phyloP scores from a whole-genome alignment of 2,329 filamentous ascomycete species.

The Colletotrichum tanaceti region DNA sequence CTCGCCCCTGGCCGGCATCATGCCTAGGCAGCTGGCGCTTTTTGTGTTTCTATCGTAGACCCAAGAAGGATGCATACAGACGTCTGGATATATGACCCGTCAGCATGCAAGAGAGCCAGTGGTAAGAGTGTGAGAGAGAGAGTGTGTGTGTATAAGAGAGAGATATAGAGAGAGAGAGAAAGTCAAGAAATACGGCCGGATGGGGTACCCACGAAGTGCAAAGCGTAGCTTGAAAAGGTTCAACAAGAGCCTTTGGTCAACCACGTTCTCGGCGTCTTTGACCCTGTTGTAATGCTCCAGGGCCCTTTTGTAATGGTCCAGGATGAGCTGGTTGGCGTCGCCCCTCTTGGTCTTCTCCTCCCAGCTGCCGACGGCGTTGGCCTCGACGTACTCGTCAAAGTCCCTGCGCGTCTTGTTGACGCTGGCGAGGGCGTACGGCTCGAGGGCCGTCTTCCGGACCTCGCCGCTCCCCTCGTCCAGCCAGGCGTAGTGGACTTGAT shows the following conservation, averaged over 20 bases:
- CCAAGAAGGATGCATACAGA: slow-evolving; percentile 54
- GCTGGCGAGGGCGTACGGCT: slow-evolving; percentile 55
- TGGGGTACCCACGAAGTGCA: slow-evolving; percentile 56
- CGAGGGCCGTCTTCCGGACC: slow-evolving; percentile 47
- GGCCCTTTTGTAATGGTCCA: slow-evolving; percentile 42
- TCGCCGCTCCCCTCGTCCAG: slow-evolving; percentile 45
- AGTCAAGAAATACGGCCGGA: not conserved
- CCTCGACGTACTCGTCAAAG: slow-evolving; percentile 53
- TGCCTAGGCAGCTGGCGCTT: slow-evolving; percentile 48
- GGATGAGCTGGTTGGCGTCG: slow-evolving; percentile 14
- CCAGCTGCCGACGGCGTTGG: slow-evolving; percentile 20
- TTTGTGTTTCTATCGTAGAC: slow-evolving; percentile 55
- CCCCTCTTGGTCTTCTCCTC: slow-evolving; percentile 21
- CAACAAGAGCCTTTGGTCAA: slow-evolving; percentile 52
- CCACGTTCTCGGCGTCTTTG: slow-evolving; percentile 3
- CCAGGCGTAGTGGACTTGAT: slow-evolving; percentile 55
- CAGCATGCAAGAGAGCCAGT: too few species aligned
- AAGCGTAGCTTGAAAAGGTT: slow-evolving; percentile 60
- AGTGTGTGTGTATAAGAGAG: too few species aligned
- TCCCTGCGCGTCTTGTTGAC: slow-evolving; percentile 50
- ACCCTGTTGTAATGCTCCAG: slow-evolving; percentile 43
- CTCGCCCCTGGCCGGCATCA: slow-evolving; percentile 48
- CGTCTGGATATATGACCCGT: slow-evolving; percentile 46
- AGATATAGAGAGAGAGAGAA: too few species aligned
- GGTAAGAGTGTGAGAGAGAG: too few species aligned